phyloP scores from a whole-genome alignment of 495 filamentous ascomycete genomes.

The Hypoxylon lienhwacheense region DNA sequence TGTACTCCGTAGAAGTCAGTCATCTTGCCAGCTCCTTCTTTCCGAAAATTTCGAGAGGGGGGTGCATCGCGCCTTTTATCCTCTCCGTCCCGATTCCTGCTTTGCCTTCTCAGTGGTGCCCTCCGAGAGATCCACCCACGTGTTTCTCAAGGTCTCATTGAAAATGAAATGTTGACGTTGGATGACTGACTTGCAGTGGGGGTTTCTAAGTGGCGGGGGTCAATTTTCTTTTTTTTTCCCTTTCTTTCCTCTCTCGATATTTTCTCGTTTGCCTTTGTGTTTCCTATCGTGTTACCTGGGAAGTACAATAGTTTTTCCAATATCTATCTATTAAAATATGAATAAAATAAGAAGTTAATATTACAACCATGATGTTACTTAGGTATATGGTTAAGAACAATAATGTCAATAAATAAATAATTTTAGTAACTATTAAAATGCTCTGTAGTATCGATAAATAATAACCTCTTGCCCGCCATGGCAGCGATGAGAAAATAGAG shows the following conservation, averaged over 20 bases:
- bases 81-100: constrained; percentile 23
- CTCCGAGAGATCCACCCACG: constrained; percentile 25
- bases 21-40: constrained; percentile 10
- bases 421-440: not conserved
- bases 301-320: no score
- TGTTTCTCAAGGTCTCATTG: constrained; percentile 16
- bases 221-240: not conserved
- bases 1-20: no score
- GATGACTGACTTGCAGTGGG: constrained; percentile 21
- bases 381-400: not conserved
- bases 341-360: no score
- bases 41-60: constrained; percentile 29
- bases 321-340: no score
- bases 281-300: no score
- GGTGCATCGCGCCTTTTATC: constrained; percentile 34
- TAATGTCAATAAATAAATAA: not conserved
- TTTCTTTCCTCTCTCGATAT: no score
- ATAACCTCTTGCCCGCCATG: not conserved
- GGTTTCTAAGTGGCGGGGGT: constrained; percentile 7
- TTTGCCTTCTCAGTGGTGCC: constrained; percentile 10
- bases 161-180: constrained; percentile 11
- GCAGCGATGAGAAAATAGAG: not conserved
- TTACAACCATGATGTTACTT: constrained; percentile 7
- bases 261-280: no score
- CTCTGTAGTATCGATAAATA: not conserved